Evolutionary conservation across 768 basidiomycete species (phyloP), one percentile per base, ranked within the genome.

Genomic region (Kwoniella pini): DNA sequence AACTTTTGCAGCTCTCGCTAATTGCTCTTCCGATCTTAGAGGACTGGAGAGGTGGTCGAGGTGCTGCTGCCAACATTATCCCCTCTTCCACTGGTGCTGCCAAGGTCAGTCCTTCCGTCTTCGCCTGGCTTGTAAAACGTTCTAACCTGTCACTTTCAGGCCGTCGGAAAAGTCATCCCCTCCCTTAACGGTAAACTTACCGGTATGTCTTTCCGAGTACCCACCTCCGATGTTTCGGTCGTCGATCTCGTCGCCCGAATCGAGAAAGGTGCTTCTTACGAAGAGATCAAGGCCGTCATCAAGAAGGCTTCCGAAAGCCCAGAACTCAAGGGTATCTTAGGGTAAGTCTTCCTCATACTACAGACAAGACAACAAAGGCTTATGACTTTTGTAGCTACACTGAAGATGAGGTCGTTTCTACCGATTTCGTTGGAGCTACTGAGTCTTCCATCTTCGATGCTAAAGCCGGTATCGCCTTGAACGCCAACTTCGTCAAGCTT

Each of bases 41-140:
- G 75, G 75, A 76, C 70, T 77, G 77, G 77, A 72, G 77, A 60
- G 77, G 77, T 57, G 77, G 77, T 57, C 95, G 95, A 82, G 87
- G 87, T 74, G 92, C 94, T 68, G 88, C 87, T 81, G 89, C 89
- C 83, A 99, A 99, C 86, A 97, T 99, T 82, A 99, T 99, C 79
- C 95, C 95, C 50, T 96, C 94, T 22, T 95, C 94, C 71, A 97
- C 95, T 69, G 95, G 95, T 81, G 95, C 95, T 67, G 95, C 95
- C 80, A 99, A 98, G 78, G 79, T 71, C 6, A 36, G 70, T 62
- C 40, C 11, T 10, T 15, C 27, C 15, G 13, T 12, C 15, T 15
- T 44, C n/a, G n/a, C n/a, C n/a, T n/a, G n/a, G n/a, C n/a, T n/a
- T n/a, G n/a, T n/a, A n/a, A n/a, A n/a, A 15, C 21, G 46, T 10